phyloP scores from a whole-genome alignment of 257 asterid genomes.

The Prunella vulgaris region DNA sequence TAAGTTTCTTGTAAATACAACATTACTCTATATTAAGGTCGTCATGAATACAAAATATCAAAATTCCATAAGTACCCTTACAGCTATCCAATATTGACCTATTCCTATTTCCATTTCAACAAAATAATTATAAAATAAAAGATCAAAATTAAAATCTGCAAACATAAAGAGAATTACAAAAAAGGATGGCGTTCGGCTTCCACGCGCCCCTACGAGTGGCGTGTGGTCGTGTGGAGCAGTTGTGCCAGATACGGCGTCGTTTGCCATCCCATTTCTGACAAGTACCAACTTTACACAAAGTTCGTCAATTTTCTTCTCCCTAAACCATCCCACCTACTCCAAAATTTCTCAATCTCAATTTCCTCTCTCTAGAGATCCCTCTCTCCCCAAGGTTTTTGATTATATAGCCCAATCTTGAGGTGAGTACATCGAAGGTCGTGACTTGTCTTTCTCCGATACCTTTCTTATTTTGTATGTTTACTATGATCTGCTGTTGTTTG shows the following conservation, averaged over 20 bases:
- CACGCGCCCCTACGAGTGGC: constrained; percentile 26
- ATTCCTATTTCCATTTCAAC: neutral
- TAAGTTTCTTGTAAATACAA: no score
- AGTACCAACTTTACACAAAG: constrained; percentile 17
- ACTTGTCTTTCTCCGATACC: neutral
- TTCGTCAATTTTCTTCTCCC: neutral
- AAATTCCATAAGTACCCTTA: neutral
- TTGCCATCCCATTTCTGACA: neutral
- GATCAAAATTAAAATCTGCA: neutral
- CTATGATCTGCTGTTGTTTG: constrained; percentile 12
- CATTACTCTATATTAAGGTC: neutral
- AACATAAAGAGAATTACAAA: neutral
- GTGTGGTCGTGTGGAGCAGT: constrained; percentile 34
- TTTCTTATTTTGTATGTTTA: neutral
- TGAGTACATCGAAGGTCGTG: constrained; percentile 22
- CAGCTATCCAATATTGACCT: neutral
- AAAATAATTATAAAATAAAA: neutral
- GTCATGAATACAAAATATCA: neutral
- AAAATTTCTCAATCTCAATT: neutral
- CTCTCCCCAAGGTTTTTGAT: constrained; percentile 25
- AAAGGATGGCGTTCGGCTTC: constrained; percentile 10
- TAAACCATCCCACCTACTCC: constrained; percentile 25
- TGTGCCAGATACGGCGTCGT: constrained; percentile 28
- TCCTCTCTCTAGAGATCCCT: constrained; percentile 26
- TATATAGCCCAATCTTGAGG: constrained; percentile 3